These are phyloP conservation scores for Arthrobotrys pseudoclavata DNA, from an alignment of 2,329 filamentous ascomycete species.

Conservation along the genomic window DNA sequence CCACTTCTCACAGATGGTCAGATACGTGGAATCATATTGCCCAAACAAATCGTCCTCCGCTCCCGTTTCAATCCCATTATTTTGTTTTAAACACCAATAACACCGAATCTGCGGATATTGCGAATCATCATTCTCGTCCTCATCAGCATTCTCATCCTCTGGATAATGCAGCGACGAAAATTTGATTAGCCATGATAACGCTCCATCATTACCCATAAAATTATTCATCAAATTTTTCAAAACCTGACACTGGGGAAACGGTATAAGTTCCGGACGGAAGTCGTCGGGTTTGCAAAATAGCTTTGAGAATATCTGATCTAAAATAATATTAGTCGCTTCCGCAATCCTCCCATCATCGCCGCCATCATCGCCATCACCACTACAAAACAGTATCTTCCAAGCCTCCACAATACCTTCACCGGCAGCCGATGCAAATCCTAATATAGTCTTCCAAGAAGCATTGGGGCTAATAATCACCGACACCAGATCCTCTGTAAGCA, in stretches of 20 bases:
- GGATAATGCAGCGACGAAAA: background rate
- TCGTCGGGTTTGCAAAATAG: background rate
- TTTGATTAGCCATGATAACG: background rate
- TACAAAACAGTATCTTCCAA: background rate
- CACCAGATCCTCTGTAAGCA: background rate
- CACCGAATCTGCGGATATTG: background rate
- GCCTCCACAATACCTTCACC: background rate
- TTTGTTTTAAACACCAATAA: conserved; percentile 5
- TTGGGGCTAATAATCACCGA: background rate
- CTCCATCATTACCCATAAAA: background rate
- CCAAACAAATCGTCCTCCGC: background rate
- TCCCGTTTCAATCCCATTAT: background rate
- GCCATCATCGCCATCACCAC: background rate
- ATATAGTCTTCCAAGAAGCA: background rate
- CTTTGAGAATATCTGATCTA: background rate
- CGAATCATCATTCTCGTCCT: background rate
- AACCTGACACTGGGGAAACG: background rate
- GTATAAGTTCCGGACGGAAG: background rate
- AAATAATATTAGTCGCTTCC: background rate
- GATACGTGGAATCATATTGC: too few species aligned
- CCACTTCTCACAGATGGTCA: too few species aligned
- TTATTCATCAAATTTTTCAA: background rate
- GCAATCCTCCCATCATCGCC: background rate
- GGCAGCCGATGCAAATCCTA: background rate
- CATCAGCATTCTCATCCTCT: background rate